Evolutionary conservation across 73 alveolate species (phyloP).

Genomic region (Symbiodinium natans): DNA sequence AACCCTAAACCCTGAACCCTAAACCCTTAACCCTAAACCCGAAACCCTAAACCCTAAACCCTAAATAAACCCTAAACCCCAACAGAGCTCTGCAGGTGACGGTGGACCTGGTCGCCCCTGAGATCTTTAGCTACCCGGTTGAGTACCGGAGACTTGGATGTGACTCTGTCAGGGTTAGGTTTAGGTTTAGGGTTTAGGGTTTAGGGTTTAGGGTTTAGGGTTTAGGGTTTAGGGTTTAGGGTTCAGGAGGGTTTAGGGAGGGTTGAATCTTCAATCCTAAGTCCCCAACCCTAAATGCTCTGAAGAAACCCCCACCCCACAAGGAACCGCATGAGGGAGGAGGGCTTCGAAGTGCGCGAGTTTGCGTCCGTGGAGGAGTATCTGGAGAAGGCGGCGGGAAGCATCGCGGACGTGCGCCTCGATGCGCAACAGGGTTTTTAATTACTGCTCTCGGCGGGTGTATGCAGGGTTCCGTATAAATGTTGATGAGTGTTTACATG

Average conservation of each 20-base stretch:
- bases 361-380: conserved; percentile 80
- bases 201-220: neutral
- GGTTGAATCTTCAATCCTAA: neutral
- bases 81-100: neutral
- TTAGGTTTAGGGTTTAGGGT: neutral
- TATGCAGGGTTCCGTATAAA: no score
- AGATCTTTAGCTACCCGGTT: conserved; percentile 68
- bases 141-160: conserved; percentile 41
- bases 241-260: neutral
- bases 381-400: neutral
- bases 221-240: neutral
- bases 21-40: neutral
- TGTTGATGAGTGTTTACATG: no score
- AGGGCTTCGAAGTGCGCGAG: conserved; percentile 57
- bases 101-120: conserved; percentile 86
- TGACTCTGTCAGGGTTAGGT: no score
- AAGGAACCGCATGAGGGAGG: conserved; percentile 32
- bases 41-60: neutral
- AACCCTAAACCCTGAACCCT: neutral
- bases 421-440: no score
- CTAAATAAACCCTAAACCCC: neutral
- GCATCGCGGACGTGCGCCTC: conserved; percentile 41
- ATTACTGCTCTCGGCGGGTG: no score
- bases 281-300: neutral
- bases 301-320: neutral